Conservation (phyloP, 2,329 filamentous ascomycete species). For the Dryadomyces quercivorus region DNA sequence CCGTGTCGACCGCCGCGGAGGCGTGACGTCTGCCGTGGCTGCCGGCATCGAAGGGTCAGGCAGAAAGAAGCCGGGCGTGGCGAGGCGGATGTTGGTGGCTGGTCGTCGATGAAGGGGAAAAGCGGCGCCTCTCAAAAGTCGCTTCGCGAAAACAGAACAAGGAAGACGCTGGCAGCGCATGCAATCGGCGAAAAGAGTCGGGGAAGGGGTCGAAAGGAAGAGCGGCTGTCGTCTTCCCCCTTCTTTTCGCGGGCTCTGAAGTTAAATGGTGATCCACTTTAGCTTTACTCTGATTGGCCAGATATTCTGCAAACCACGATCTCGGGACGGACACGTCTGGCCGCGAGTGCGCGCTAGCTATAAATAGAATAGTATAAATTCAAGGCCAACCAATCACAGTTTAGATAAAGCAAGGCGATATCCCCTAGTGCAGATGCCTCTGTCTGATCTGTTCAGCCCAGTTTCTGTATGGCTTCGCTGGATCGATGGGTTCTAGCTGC, state of each 20-base stretch:
- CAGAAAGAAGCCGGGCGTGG: background rate
- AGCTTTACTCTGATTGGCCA: background rate
- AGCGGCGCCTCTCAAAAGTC: background rate
- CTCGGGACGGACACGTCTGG: background rate
- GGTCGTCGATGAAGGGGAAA: background rate
- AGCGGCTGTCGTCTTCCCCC: background rate
- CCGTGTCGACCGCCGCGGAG: conserved; percentile 8
- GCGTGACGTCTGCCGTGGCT: background rate
- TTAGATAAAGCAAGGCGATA: background rate
- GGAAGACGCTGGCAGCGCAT: background rate
- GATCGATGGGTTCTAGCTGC: background rate
- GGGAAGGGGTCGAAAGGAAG: background rate
- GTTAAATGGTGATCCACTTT: background rate
- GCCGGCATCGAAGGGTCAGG: background rate
- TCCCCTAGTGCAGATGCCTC: background rate
- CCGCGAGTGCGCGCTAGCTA: background rate
- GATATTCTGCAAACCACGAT: background rate
- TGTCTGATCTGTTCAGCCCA: too few relatives aligned
- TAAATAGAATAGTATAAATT: background rate
- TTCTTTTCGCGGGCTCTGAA: background rate
- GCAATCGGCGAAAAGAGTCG: background rate
- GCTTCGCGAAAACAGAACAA: background rate
- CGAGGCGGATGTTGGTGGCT: background rate
- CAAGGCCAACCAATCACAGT: background rate
- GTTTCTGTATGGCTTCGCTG: too few relatives aligned